A percentile compares a stretch with the other conserved stretches of the same genome.
These are phyloP conservation scores for Carex myosuroides DNA, from an alignment of 176 grass and related monocot genomes.

Conservation along the genomic window DNA sequence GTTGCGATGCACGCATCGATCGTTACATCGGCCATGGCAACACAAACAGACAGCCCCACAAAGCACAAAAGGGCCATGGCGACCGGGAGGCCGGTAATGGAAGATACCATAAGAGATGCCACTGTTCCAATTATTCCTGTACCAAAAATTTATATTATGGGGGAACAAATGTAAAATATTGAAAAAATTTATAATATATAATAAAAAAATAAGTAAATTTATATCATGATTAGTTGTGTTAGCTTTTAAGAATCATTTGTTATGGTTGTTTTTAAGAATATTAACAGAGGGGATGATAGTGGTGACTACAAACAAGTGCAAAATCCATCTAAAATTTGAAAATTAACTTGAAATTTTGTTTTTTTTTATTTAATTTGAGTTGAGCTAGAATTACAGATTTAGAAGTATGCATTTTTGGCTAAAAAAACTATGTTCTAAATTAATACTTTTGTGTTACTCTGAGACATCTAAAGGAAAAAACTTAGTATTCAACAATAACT, in stretches of 20 bases:
- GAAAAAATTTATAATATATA: background rate
- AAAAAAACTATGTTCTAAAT: background rate
- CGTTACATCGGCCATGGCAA: slow-evolving; percentile 78
- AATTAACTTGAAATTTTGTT: background rate
- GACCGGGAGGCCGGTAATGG: slow-evolving; percentile 34
- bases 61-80: slow-evolving; percentile 58
- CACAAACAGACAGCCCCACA: slow-evolving; percentile 51
- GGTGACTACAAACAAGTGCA: background rate
- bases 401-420: background rate
- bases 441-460: background rate
- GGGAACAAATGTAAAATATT: background rate
- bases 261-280: background rate
- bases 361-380: background rate
- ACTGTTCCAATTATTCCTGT: slow-evolving; percentile 52
- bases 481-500: background rate
- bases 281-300: background rate
- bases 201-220: background rate
- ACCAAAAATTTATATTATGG: slow-evolving; percentile 9
- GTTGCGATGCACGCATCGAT: slow-evolving; percentile 90
- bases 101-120: slow-evolving; percentile 36
- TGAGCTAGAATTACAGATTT: background rate
- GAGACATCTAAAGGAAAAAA: background rate
- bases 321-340: background rate
- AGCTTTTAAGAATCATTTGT: background rate
- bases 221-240: background rate